Conservation (phyloP, 1,284 basidiomycete species). For the Ganoderma leucocontextum region DNA sequence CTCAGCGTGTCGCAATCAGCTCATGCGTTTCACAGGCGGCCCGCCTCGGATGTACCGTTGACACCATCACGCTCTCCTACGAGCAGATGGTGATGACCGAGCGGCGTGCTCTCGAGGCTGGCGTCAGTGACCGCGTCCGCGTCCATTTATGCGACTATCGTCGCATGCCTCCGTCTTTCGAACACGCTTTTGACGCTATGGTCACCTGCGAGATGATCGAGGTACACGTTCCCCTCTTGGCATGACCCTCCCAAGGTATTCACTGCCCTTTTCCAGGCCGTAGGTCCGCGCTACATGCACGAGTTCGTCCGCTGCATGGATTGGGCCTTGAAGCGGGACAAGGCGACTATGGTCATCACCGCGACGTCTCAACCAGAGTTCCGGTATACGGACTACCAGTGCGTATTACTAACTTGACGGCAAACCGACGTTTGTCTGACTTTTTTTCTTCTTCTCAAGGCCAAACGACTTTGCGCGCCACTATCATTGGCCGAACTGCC, state of each 20-base stretch:
- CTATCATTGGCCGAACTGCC: slow-evolving; percentile 91
- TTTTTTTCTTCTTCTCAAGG: slow-evolving; percentile 41
- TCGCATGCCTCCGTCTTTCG: slow-evolving; percentile 77
- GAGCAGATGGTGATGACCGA: slow-evolving; percentile 87
- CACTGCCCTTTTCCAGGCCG: slow-evolving; percentile 17
- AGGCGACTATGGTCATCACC: slow-evolving; percentile 76
- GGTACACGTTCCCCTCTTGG: slow-evolving; percentile 6
- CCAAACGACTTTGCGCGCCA: slow-evolving; percentile 85
- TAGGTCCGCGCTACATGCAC: slow-evolving; percentile 51
- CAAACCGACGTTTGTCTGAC: not conserved
- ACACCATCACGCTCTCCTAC: slow-evolving; percentile 83
- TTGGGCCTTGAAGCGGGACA: slow-evolving; percentile 75
- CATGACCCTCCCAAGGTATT: not conserved
- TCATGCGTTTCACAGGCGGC: slow-evolving; percentile 55
- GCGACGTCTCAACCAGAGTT: slow-evolving; percentile 85
- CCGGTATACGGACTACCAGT: slow-evolving; percentile 70
- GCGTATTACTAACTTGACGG: slow-evolving; percentile 35
- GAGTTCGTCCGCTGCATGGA: slow-evolving; percentile 83
- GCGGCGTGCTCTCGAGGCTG: slow-evolving; percentile 75
- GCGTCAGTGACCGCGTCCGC: slow-evolving; percentile 70
- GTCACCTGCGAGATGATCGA: slow-evolving; percentile 91
- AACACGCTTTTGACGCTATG: slow-evolving; percentile 83
- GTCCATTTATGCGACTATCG: slow-evolving; percentile 89
- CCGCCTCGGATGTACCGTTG: slow-evolving; percentile 76
- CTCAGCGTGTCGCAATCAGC: no score